Evolutionary conservation across 768 basidiomycete genomes (phyloP), one percentile per base, ranked within the genome.

Genomic region (Tulasnella sp.): DNA sequence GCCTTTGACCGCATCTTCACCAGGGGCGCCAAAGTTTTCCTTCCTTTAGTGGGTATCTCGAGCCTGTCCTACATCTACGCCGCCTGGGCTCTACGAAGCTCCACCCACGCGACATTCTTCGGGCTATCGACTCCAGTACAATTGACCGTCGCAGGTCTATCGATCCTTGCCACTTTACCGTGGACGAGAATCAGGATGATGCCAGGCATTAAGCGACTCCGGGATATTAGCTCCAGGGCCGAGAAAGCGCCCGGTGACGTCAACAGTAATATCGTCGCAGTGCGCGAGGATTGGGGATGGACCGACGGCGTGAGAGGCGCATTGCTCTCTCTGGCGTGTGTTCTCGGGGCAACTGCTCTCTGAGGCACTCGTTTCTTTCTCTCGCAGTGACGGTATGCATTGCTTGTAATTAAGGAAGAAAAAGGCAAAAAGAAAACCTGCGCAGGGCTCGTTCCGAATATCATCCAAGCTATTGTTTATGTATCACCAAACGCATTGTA

Each of bases 151-250:
- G 70, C 70, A 10, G 70, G 29, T 37, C 11, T 37, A n/a, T 37
- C n/a, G 5, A 20, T 37, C 70, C 35, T 71, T 0, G 29, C 32
- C 3, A 44, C 70, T 23, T 44, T 71, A 35, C 29, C 70, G 3
- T 71, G 42, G 37, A 71, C 70, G 18, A 44, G 70, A 71, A 29
- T 71, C 37, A 23, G 35, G 42, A 71, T 71, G 70, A 39, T 71
- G 70, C 70, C 70, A 23, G 70, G 32, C 37, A 71, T 71, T 18
- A n/a, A 35, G 2, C 37, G 42, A 32, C 70, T 71, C 3, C 70
- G 42, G 35, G 70, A 16, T 11, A 18, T 44, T 3, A 48, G 46
- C 20, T 48, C 46, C 46, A 48, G 46, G 18, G 20, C 57, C 5
- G 57, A 26, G 57, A 61, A 61, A 29, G 57, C n/a, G 57, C 9